Percentiles rank a stretch among this genome's conserved stretches.
phyloP scores from a whole-genome alignment of 2,329 filamentous ascomycete genomes.

The Aspergillus tanneri region DNA sequence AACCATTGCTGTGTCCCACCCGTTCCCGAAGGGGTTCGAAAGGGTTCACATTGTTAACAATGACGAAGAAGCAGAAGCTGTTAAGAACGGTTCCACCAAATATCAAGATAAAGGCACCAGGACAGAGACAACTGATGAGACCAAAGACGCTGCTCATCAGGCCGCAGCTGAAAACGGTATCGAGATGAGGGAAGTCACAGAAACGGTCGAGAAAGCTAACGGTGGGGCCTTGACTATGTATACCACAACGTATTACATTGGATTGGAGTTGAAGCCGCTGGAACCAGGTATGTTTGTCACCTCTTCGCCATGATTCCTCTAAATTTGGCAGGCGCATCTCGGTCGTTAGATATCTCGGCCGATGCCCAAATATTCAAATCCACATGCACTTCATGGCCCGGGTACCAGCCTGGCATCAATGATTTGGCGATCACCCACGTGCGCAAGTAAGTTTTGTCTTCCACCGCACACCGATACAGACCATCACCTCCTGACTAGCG shows the following conservation, averaged over 20 bases:
- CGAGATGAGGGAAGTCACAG: slow-evolving; percentile 41
- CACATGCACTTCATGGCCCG: slow-evolving; percentile 72
- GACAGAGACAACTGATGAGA: slow-evolving; percentile 53
- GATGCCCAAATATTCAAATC: slow-evolving; percentile 84
- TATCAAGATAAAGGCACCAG: slow-evolving; percentile 57
- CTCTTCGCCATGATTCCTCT: slow-evolving; percentile 26
- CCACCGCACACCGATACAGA: slow-evolving; percentile 1
- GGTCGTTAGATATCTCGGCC: slow-evolving; percentile 59
- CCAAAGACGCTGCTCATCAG: slow-evolving; percentile 50
- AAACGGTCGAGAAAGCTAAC: slow-evolving; percentile 34
- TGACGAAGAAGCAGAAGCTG: slow-evolving; percentile 61
- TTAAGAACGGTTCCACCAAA: slow-evolving; percentile 61
- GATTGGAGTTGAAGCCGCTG: slow-evolving; percentile 73
- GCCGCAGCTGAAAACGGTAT: slow-evolving; percentile 50
- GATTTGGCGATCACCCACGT: slow-evolving; percentile 79
- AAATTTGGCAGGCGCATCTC: slow-evolving; percentile 42
- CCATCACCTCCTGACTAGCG: slow-evolving; percentile 16
- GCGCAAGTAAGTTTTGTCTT: slow-evolving; percentile 67
- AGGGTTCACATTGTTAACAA: slow-evolving; percentile 69
- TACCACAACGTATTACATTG: slow-evolving; percentile 93
- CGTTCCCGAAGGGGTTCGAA: slow-evolving; percentile 91
- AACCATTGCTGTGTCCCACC: slow-evolving; percentile 78
- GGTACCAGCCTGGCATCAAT: slow-evolving; percentile 72
- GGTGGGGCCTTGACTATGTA: slow-evolving; percentile 60
- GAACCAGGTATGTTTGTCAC: slow-evolving; percentile 61